Conservation (phyloP, 2,329 filamentous ascomycete genomes). For the Niveomyces coronatus region DNA sequence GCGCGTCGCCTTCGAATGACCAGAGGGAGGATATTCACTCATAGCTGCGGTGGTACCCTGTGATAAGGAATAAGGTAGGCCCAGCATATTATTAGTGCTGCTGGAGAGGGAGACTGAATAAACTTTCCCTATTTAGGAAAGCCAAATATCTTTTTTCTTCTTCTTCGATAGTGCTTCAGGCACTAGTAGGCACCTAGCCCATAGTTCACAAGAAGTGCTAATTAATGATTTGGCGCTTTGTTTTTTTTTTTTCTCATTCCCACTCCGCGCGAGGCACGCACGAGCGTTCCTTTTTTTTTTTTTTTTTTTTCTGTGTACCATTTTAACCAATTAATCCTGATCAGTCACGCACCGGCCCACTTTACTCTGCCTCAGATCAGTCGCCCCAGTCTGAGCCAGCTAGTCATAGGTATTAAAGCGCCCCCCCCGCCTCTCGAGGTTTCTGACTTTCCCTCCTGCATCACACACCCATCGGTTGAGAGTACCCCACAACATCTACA, state of each 20-base stretch:
- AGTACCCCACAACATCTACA: slow-evolving; percentile 19
- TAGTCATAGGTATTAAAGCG: slow-evolving; percentile 31
- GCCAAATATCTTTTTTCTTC: no score
- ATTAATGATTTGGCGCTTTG: no score
- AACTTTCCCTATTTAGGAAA: no score
- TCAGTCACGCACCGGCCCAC: slow-evolving; percentile 9
- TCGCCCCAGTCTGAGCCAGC: slow-evolving; percentile 20
- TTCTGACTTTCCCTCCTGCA: slow-evolving; percentile 31
- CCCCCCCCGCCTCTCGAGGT: slow-evolving; percentile 32
- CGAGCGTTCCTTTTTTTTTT: not conserved
- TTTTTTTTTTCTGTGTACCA: slow-evolving; percentile 7
- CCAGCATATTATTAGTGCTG: no score
- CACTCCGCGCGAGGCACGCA: not conserved
- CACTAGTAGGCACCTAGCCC: no score
- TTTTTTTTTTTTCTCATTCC: slow-evolving; percentile 1
- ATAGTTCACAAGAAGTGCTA: no score
- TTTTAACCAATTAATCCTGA: slow-evolving; percentile 10
- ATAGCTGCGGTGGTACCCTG: no score
- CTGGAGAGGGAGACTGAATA: no score
- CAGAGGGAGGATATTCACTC: no score
- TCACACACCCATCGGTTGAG: slow-evolving; percentile 27
- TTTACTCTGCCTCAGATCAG: slow-evolving; percentile 24
- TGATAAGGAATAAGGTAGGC: no score
- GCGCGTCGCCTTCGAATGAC: no score
- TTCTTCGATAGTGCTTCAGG: no score